A percentile compares a stretch with the other conserved stretches of the same genome.
Conservation (phyloP, 108 stramenopile genomes). For the Nannochloropsis oceanica region DNA sequence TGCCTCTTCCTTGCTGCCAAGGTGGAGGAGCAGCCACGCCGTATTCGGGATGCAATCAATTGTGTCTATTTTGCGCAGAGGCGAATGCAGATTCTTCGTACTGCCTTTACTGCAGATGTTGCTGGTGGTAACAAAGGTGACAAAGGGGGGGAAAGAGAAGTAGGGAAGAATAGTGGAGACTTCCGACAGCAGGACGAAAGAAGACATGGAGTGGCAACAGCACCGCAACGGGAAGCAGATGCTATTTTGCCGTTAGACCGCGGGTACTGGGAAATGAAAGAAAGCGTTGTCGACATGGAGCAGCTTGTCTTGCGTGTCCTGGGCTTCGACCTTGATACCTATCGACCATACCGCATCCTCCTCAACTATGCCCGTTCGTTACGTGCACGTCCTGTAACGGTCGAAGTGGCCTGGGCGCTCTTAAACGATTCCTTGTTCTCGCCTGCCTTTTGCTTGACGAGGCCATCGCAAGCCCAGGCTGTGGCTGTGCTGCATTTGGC, state of each 20-base stretch:
- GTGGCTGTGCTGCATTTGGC: neutral
- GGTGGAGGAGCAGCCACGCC: neutral
- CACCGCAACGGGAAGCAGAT: neutral
- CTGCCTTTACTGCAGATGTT: neutral
- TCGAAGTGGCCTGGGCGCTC: neutral
- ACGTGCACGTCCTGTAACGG: neutral
- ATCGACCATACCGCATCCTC: neutral
- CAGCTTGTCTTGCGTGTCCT: neutral
- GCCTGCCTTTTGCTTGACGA: neutral
- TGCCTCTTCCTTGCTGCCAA: neutral
- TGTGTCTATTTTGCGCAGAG: neutral
- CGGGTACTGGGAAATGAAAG: neutral
- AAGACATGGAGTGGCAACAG: neutral
- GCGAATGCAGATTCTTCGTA: neutral
- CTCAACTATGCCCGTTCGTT: neutral
- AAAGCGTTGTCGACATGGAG: neutral
- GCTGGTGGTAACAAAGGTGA: neutral
- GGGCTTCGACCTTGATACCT: neutral
- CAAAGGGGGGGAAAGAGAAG: neutral
- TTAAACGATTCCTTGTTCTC: neutral
- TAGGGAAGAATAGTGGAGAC: neutral
- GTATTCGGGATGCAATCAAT: neutral
- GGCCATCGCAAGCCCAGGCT: neutral
- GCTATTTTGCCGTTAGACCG: neutral
- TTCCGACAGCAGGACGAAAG: too few species aligned